Evolutionary conservation across 768 basidiomycete species (phyloP), one percentile per base, ranked within the genome.

Genomic region (Russula lepida): DNA sequence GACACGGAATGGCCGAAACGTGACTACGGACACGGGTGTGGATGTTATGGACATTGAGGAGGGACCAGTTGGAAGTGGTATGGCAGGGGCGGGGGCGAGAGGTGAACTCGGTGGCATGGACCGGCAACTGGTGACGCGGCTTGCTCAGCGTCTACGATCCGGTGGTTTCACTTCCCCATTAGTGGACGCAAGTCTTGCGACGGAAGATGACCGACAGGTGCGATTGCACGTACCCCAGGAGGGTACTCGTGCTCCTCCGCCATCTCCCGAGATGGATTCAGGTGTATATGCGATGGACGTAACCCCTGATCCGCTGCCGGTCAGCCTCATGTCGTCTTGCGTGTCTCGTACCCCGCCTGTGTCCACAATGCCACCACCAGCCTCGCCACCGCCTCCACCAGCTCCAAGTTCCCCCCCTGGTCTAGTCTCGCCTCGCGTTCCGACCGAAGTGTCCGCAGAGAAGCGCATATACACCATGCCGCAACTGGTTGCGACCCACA

Each of bases 401-500:
- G 44, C 28, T 58, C 54, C 41, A 23, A 21, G 35, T 25, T 41
- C 56, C 2, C 61, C 61, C 0, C 61, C 61, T 46, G 56, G 61
- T 28, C 61, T 62, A 4, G 56, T 62, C 30, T 62, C 61, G 37
- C 61, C 61, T 17, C 61, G 61, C 30, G 51, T 54, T 19, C 39
- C 50, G 19, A 4, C 61, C 21, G 51, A 47, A 32, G 6, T 37
- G 15, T 6, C 62, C 13, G 30, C 59, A 6, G 63, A 60, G 47
- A 57, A 60, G 46, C 55, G 52, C 33, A 46, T 64, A 19, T 64
- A 60, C 49, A 60, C 63, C 15, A 66, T 66, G 63, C 41, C 63
- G 47, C 63, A 66, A 49, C 65, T 66, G 54, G 65, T 66, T 57
- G 65, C 65, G 56, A 58, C 63, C 41, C 65, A 65, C 25, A 57